Conservation (phyloP, 106 monocot species). For the Alisma plantagoaquatica region DNA sequence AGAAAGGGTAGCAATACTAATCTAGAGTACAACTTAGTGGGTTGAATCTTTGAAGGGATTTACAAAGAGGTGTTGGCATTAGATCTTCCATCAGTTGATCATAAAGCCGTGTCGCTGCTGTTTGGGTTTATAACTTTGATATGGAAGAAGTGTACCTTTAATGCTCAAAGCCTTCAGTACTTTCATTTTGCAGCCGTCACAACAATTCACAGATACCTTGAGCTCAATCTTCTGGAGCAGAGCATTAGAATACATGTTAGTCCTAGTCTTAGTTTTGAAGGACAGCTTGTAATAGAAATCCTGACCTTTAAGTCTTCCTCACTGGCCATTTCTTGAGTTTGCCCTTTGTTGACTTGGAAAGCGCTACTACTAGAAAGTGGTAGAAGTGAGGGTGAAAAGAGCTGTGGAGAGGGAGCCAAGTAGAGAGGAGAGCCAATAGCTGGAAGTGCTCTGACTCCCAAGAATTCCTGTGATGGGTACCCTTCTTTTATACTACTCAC, state of each 20-base stretch:
- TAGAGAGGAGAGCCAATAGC: too few species aligned
- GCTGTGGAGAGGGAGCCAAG: too few species aligned
- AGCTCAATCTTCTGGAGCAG: conserved; percentile 46
- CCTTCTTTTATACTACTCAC: too few species aligned
- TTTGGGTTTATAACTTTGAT: conserved; percentile 57
- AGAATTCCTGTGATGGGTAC: too few species aligned
- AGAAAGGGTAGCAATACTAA: neutral
- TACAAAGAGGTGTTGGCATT: too few species aligned
- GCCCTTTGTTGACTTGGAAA: neutral
- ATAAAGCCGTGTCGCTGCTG: conserved; percentile 9
- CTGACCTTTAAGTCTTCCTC: conserved; percentile 39
- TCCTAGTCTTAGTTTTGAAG: too few species aligned
- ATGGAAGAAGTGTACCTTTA: conserved; percentile 30
- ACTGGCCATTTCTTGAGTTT: conserved; percentile 23
- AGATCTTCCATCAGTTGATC: neutral
- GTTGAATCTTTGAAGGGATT: too few species aligned
- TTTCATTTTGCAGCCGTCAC: conserved; percentile 79
- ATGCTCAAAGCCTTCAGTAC: conserved; percentile 63
- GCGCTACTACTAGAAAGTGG: too few species aligned
- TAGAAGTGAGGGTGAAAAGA: conserved; percentile 8
- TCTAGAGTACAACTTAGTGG: too few species aligned
- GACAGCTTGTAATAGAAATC: neutral
- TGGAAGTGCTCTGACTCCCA: too few species aligned
- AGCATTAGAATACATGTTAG: neutral
- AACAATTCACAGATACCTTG: conserved; percentile 70